Percentiles rank a stretch among this genome's conserved stretches.
Evolutionary conservation across 495 filamentous ascomycete genomes (phyloP).

Genomic region (Trichoderma parareesei): DNA sequence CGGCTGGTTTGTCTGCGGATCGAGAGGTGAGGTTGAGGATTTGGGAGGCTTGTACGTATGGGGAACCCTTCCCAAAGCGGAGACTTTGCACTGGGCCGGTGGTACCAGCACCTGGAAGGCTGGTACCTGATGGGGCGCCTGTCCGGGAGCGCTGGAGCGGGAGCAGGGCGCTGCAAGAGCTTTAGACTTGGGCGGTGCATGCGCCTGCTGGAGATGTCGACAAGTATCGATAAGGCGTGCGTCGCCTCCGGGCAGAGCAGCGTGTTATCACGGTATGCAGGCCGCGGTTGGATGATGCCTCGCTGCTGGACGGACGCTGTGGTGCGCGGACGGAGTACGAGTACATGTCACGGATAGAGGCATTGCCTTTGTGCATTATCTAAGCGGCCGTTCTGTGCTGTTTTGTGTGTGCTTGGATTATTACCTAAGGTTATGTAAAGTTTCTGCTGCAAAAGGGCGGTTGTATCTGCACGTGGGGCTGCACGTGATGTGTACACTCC

Average conservation of each 20-base stretch:
- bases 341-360: conserved; percentile 4
- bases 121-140: conserved; percentile 4
- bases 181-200: too few relatives aligned
- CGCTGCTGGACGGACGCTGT: neutral
- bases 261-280: neutral
- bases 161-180: conserved; percentile 10
- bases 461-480: neutral
- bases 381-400: neutral
- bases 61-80: conserved; percentile 11
- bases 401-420: neutral
- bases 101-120: neutral
- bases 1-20: conserved; percentile 31
- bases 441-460: neutral
- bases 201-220: neutral
- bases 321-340: neutral
- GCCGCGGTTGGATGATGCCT: neutral
- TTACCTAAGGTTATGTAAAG: too few relatives aligned
- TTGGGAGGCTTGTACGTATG: conserved; percentile 17
- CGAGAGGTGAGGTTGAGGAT: conserved; percentile 41
- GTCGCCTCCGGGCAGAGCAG: neutral
- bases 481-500: neutral
- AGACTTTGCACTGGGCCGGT: conserved; percentile 11
- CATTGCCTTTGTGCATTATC: neutral
- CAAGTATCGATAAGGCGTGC: conserved; percentile 9
- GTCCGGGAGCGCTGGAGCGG: neutral